A percentile compares a stretch with the other conserved stretches of the same genome.
Evolutionary conservation across 495 filamentous ascomycete genomes (phyloP).

Genomic region (Penicillium canescens): DNA sequence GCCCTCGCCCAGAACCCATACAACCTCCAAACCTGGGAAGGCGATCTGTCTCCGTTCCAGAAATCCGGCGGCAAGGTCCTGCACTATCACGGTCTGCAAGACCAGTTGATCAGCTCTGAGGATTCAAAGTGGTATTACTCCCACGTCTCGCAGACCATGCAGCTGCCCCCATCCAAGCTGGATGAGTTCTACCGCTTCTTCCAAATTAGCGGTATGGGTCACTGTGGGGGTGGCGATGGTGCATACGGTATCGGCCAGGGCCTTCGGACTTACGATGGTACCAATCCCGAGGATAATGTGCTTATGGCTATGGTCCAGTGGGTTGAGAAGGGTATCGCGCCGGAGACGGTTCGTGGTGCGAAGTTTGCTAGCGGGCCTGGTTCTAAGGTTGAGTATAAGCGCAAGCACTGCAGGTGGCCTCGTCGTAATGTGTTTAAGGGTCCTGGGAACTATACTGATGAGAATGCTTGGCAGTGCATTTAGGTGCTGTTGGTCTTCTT

Average conservation of each 20-base stretch:
- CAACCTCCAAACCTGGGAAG: slow-evolving; percentile 51
- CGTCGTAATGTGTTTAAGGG: slow-evolving; percentile 39
- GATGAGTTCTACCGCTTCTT: slow-evolving; percentile 64
- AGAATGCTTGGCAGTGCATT: slow-evolving; percentile 41
- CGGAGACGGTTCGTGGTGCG: slow-evolving; percentile 52
- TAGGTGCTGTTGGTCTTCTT: slow-evolving; percentile 3
- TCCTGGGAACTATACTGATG: slow-evolving; percentile 41
- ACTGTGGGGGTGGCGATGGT: slow-evolving; percentile 53
- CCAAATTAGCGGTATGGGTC: slow-evolving; percentile 57
- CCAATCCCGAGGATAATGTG: slow-evolving; percentile 42
- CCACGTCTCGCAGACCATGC: slow-evolving; percentile 47
- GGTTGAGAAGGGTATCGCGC: slow-evolving; percentile 60
- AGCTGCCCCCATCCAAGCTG: slow-evolving; percentile 34
- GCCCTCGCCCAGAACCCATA: slow-evolving; percentile 45
- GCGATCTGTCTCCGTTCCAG: slow-evolving; percentile 44
- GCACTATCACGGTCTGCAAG: slow-evolving; percentile 50
- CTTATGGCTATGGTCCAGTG: slow-evolving; percentile 58
- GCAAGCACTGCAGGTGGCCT: slow-evolving; percentile 43
- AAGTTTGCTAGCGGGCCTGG: slow-evolving; percentile 50
- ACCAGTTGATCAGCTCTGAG: slow-evolving; percentile 45
- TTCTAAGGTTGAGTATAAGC: slow-evolving; percentile 32
- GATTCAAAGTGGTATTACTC: slow-evolving; percentile 46
- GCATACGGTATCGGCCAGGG: slow-evolving; percentile 55
- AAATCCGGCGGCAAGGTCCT: slow-evolving; percentile 50
- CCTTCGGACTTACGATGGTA: slow-evolving; percentile 24